A percentile compares a stretch with the other conserved stretches of the same genome.
phyloP scores from a whole-genome alignment of 2,329 filamentous ascomycete species.

The Cyclaneusma minus region DNA sequence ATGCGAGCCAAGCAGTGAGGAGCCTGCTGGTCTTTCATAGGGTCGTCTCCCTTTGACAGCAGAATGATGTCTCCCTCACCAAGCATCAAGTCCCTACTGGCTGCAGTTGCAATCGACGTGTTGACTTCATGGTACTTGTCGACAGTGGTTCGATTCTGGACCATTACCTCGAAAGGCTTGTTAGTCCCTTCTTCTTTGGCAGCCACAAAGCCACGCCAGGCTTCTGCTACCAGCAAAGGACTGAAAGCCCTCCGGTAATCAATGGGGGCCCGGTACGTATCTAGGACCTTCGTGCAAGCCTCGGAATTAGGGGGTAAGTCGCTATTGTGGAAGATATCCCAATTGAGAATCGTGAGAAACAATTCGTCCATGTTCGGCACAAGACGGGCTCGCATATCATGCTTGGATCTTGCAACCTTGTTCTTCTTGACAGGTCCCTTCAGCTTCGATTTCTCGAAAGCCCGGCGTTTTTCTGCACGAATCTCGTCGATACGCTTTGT shows the following conservation, averaged over 20 bases:
- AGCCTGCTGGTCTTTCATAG: constrained; percentile 46
- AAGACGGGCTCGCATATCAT: constrained; percentile 87
- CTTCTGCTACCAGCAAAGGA: constrained; percentile 78
- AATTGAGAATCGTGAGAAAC: constrained; percentile 74
- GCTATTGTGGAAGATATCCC: constrained; percentile 87
- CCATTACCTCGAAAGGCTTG: constrained; percentile 73
- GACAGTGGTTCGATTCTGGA: constrained; percentile 76
- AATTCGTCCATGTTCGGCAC: constrained; percentile 76
- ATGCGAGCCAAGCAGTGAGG: constrained; percentile 80
- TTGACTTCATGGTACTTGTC: constrained; percentile 89
- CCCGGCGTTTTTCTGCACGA: constrained; percentile 26
- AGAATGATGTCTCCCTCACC: constrained; percentile 81
- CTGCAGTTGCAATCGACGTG: constrained; percentile 57
- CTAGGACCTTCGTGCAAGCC: constrained; percentile 60
- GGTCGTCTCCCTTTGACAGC: constrained; percentile 58
- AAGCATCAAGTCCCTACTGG: constrained; percentile 57
- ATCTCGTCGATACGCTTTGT: constrained; percentile 23
- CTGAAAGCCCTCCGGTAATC: constrained; percentile 85
- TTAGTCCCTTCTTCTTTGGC: constrained; percentile 73
- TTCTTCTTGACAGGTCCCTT: constrained; percentile 71
- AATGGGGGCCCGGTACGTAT: constrained; percentile 58
- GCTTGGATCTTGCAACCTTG: constrained; percentile 65
- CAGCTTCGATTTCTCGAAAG: constrained; percentile 34
- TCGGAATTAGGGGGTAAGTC: constrained; percentile 70
- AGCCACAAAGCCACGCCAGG: constrained; percentile 88